Percentiles rank a stretch among this genome's conserved stretches.
These are phyloP conservation scores for Diaporthe nobilis DNA, from an alignment of 2,329 filamentous ascomycete genomes.

Conservation along the genomic window DNA sequence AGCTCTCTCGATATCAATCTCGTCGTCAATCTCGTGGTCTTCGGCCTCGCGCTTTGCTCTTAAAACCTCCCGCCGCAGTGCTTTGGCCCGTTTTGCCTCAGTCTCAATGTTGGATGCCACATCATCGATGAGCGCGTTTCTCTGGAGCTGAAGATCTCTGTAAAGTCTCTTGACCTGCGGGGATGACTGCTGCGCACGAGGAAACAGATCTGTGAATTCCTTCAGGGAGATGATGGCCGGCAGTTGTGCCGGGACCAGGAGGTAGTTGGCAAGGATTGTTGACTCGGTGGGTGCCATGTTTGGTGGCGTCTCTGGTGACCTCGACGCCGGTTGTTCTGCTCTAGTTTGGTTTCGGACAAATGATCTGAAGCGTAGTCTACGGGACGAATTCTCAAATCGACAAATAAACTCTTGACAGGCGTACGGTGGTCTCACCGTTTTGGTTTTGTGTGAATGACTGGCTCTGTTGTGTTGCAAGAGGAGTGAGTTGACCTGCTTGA, in stretches of 20 bases:
- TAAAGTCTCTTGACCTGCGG: slow-evolving; percentile 81
- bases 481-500: neutral
- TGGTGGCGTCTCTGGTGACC: neutral
- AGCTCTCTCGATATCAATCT: slow-evolving; percentile 73
- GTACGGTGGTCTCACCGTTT: neutral
- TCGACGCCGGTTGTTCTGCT: neutral
- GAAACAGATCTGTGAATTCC: slow-evolving; percentile 84
- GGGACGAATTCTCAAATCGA: too few relatives aligned
- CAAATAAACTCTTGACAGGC: neutral
- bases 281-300: slow-evolving; percentile 81
- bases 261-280: slow-evolving; percentile 82
- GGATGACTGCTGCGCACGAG: slow-evolving; percentile 74
- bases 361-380: neutral
- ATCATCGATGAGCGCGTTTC: slow-evolving; percentile 76
- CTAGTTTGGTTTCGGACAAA: neutral
- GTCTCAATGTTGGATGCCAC: slow-evolving; percentile 75
- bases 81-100: slow-evolving; percentile 74
- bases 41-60: slow-evolving; percentile 67
- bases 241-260: slow-evolving; percentile 82
- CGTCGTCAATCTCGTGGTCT: slow-evolving; percentile 70
- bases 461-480: neutral
- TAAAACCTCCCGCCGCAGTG: slow-evolving; percentile 70
- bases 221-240: slow-evolving; percentile 80
- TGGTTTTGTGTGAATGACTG: neutral
- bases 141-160: slow-evolving; percentile 82